Evolutionary conservation across 208 protist genomes (phyloP).

Genomic region (Trypanosoma mega): DNA sequence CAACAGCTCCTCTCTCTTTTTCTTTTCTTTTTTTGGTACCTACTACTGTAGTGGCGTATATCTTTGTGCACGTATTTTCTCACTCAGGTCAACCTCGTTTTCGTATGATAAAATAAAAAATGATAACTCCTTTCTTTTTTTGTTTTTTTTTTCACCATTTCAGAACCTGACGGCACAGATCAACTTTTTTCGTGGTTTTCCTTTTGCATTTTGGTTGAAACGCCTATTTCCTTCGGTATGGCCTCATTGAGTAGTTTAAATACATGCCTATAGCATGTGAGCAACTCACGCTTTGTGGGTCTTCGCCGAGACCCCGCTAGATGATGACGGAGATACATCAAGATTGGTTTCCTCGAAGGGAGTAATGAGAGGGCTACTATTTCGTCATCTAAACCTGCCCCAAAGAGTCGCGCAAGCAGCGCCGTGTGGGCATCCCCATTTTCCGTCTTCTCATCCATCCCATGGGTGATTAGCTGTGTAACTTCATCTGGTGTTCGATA

Average conservation of each 20-base stretch:
- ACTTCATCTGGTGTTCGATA: conserved; percentile 31
- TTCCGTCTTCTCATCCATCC: neutral
- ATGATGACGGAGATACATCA: conserved; percentile 47
- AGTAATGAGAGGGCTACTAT: conserved; percentile 50
- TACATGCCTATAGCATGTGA: conserved; percentile 64
- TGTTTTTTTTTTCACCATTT: conserved; percentile 16
- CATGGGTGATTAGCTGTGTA: neutral
- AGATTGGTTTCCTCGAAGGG: conserved; percentile 22
- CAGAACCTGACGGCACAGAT: neutral
- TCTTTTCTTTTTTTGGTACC: neutral
- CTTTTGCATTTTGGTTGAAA: too few species aligned
- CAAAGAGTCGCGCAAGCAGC: conserved; percentile 33
- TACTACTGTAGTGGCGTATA: too few species aligned
- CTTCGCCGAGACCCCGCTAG: conserved; percentile 31
- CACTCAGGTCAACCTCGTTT: too few species aligned
- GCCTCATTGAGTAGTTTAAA: conserved; percentile 68
- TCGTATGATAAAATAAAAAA: too few species aligned
- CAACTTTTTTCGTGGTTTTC: neutral
- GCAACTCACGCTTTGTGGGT: conserved; percentile 38
- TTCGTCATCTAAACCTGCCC: conserved; percentile 63
- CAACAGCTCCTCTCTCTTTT: neutral
- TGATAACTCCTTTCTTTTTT: conserved; percentile 19
- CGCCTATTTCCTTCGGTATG: conserved; percentile 34
- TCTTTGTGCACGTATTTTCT: too few species aligned
- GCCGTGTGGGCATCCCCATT: conserved; percentile 2